These are phyloP conservation scores for Actinomortierella ambigua DNA, from an alignment of 371 early-diverging fungal genomes.

Conservation along the genomic window DNA sequence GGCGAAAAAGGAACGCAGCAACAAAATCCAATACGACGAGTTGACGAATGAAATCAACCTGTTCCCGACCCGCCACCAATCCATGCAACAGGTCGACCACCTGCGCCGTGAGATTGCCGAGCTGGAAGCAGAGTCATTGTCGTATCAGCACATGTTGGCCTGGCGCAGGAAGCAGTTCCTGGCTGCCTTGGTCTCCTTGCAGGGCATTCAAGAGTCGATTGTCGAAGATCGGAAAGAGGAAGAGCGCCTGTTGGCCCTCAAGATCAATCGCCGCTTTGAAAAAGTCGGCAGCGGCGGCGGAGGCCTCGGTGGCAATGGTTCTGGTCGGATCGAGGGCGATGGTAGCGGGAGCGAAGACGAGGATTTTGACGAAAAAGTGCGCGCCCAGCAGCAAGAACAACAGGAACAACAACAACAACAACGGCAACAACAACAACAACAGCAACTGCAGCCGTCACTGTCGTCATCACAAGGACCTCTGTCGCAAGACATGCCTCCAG, in stretches of 20 bases:
- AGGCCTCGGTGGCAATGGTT: too few species aligned
- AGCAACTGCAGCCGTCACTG: too few species aligned
- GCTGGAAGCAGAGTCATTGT: conserved; percentile 20
- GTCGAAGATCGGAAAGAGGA: conserved; percentile 33
- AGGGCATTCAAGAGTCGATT: conserved; percentile 38
- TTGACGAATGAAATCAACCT: conserved; percentile 20
- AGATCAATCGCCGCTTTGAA: neutral
- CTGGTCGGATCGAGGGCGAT: too few species aligned
- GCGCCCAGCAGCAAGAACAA: too few species aligned
- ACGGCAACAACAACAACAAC: too few species aligned
- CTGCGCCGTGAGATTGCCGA: conserved; percentile 32
- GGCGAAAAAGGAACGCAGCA: conserved; percentile 34
- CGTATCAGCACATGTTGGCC: conserved; percentile 24
- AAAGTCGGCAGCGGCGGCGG: too few species aligned
- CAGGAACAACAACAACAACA: too few species aligned
- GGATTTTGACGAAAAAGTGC: too few species aligned
- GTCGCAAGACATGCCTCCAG: too few species aligned
- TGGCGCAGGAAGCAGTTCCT: conserved; percentile 33
- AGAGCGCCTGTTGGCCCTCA: conserved; percentile 22
- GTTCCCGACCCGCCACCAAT: conserved; percentile 30
- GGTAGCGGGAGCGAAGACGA: too few species aligned
- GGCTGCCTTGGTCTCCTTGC: conserved; percentile 21
- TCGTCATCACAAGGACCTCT: too few species aligned
- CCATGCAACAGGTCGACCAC: conserved; percentile 11
- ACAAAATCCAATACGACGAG: conserved; percentile 37